Conservation (phyloP, 257 asterid genomes). For the Solanum ossicruentum region DNA sequence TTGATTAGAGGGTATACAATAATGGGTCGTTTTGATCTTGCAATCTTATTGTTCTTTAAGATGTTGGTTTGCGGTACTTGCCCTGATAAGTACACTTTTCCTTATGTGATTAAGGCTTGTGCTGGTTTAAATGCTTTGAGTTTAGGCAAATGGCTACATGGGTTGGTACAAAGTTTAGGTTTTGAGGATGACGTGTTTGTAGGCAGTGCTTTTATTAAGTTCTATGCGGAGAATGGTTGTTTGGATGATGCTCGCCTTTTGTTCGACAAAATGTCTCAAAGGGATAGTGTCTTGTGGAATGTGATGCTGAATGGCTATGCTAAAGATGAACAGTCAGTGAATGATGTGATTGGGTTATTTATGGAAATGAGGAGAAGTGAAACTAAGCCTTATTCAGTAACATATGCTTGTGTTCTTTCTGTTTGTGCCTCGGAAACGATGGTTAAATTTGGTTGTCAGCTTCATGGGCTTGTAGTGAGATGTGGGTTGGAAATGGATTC, state of each 20-base stretch:
- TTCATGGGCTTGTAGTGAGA: slow-evolving; percentile 51
- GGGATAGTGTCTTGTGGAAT: slow-evolving; percentile 75
- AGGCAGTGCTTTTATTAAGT: slow-evolving; percentile 72
- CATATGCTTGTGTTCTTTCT: slow-evolving; percentile 57
- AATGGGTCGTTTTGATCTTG: slow-evolving; percentile 43
- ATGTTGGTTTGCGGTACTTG: slow-evolving; percentile 62
- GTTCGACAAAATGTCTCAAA: slow-evolving; percentile 66
- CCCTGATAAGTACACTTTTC: slow-evolving; percentile 94
- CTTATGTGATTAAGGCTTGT: slow-evolving; percentile 73
- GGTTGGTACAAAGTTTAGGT: slow-evolving; percentile 25
- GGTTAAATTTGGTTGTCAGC: slow-evolving; percentile 42
- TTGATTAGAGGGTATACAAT: slow-evolving; percentile 73
- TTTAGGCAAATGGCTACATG: slow-evolving; percentile 40
- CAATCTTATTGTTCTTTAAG: slow-evolving; percentile 62
- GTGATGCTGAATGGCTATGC: slow-evolving; percentile 61
- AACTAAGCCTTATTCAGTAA: slow-evolving; percentile 42
- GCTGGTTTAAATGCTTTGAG: slow-evolving; percentile 40
- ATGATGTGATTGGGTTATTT: slow-evolving; percentile 40
- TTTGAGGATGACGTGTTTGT: slow-evolving; percentile 69
- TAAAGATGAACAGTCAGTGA: slow-evolving; percentile 25
- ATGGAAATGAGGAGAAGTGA: slow-evolving; percentile 44
- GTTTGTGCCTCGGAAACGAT: slow-evolving; percentile 43
- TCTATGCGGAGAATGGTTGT: slow-evolving; percentile 59
- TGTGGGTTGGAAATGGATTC: slow-evolving; percentile 53
- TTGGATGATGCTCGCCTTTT: slow-evolving; percentile 37